Base-by-base conservation (phyloP, 108 stramenopile genomes). In the Hondaea fermentalgiana region DNA sequence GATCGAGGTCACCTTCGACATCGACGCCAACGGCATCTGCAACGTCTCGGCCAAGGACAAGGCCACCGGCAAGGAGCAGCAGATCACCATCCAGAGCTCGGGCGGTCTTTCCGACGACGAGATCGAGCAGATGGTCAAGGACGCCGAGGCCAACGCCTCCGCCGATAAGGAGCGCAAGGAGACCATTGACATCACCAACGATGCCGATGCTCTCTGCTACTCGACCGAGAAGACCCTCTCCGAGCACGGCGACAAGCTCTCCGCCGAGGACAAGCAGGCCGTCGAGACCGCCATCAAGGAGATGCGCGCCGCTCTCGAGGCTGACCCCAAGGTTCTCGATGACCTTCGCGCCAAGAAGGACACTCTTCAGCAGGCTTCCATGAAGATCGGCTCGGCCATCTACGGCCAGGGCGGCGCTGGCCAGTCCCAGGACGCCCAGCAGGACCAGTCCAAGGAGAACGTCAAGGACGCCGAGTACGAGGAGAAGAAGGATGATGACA, bases 331-430 rank as follows among this genome's bases (percentile, higher is more conserved):
- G 49, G 76, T 53, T 23, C 91, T 97, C 60, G 97, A 97, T 35
- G 91, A 88, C 29, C 94, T 99, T 72, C 97, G 95, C 90, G 91
- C 92, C 60, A 98, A 97, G 96, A 97, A 95, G 59, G 94, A 96
- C 23, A 98, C 97, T 53, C 89, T 99, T 90, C 95, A 91, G 72
- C 94, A 95, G 72, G 96, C 97, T 16, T 95, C 96, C 91, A 94
- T 98, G 92, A 99, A 99, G 97, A 98, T 99, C 89, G 99, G 99
- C 57, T 96, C 99, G 94, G 98, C 99, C 60, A 97, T 98, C 60
- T 99, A 99, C 90, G 95, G 96, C 58, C 91, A 98, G 89, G 98
- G 97, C 49, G 98, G 98, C 72, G 98, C 95, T 87, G 93, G 95
- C 88, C 97, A 98, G 90, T 97, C 97, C 93, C 92, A 95, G 60